phyloP scores from a whole-genome alignment of 768 basidiomycete species.

The Zangia roseola region DNA sequence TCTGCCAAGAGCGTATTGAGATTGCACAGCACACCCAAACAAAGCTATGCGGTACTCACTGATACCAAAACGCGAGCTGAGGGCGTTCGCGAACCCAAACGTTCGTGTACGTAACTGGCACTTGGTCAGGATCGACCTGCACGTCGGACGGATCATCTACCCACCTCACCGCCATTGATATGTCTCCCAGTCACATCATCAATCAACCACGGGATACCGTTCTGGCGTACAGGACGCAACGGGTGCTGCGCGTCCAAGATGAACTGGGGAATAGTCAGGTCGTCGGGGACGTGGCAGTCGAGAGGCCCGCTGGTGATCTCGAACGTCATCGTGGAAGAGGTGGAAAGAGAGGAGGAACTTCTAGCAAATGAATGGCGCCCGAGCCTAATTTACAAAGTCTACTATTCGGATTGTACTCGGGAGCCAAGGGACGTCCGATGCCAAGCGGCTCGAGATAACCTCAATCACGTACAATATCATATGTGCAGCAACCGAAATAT shows the following conservation, averaged over 20 bases:
- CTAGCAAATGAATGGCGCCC: too few species aligned
- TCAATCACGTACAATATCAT: too few species aligned
- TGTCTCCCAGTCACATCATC: constrained; percentile 51
- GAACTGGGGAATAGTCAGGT: constrained; percentile 67
- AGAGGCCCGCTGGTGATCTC: constrained; percentile 29
- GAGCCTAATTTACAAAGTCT: too few species aligned
- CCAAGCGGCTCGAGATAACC: too few species aligned
- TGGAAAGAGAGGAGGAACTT: too few species aligned
- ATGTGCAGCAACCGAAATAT: too few species aligned
- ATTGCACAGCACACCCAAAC: too few species aligned
- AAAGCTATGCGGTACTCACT: constrained; percentile 33
- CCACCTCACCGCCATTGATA: constrained; percentile 48
- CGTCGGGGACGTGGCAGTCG: constrained; percentile 52
- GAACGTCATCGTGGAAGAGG: neutral
- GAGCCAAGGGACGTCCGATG: too few species aligned
- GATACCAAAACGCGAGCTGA: constrained; percentile 47
- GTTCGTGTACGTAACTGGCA: constrained; percentile 43
- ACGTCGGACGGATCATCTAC: constrained; percentile 5
- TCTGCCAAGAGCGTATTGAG: constrained; percentile 30
- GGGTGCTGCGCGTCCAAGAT: constrained; percentile 48
- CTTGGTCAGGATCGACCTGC: neutral
- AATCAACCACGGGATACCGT: constrained; percentile 53
- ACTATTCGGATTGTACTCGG: too few species aligned
- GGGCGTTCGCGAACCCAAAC: constrained; percentile 52
- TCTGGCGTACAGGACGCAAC: constrained; percentile 44